These are phyloP conservation scores for Lyophyllum atratum DNA, from an alignment of 768 basidiomycete genomes.

Conservation along the genomic window DNA sequence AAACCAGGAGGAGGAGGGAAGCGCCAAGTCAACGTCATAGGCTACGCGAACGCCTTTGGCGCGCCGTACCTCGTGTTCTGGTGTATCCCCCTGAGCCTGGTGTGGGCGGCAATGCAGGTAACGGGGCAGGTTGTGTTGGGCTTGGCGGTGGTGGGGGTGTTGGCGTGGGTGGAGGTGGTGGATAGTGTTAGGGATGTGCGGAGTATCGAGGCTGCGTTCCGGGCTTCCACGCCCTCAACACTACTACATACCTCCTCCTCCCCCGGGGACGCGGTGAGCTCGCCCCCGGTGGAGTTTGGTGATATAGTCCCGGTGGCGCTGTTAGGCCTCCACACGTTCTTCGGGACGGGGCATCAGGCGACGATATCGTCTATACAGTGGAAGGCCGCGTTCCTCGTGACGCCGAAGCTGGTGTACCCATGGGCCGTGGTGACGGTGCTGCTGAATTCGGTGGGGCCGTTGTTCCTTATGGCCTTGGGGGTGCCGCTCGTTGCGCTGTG, in stretches of 20 bases:
- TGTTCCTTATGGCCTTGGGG: constrained; percentile 65
- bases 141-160: constrained; percentile 60
- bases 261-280: constrained; percentile 18
- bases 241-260: constrained; percentile 36
- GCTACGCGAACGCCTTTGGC: constrained; percentile 90
- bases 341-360: constrained; percentile 90
- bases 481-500: constrained; percentile 77
- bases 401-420: constrained; percentile 66
- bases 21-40: constrained; percentile 63
- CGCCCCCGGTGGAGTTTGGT: constrained; percentile 52
- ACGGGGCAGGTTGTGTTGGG: constrained; percentile 81
- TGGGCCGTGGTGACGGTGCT: constrained; percentile 73
- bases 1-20: constrained; percentile 19
- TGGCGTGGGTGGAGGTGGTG: constrained; percentile 79
- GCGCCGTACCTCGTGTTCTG: constrained; percentile 87
- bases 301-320: constrained; percentile 77
- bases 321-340: constrained; percentile 77
- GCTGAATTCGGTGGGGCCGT: constrained; percentile 77
- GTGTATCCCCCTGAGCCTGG: constrained; percentile 59
- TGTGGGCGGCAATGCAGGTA: constrained; percentile 72
- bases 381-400: constrained; percentile 90
- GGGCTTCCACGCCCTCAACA: constrained; percentile 45
- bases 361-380: constrained; percentile 90
- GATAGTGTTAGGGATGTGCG: constrained; percentile 80
- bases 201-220: constrained; percentile 52